These are phyloP conservation scores for Triticum timopheevii DNA, from an alignment of 176 grass and related monocot species.

Conservation along the genomic window DNA sequence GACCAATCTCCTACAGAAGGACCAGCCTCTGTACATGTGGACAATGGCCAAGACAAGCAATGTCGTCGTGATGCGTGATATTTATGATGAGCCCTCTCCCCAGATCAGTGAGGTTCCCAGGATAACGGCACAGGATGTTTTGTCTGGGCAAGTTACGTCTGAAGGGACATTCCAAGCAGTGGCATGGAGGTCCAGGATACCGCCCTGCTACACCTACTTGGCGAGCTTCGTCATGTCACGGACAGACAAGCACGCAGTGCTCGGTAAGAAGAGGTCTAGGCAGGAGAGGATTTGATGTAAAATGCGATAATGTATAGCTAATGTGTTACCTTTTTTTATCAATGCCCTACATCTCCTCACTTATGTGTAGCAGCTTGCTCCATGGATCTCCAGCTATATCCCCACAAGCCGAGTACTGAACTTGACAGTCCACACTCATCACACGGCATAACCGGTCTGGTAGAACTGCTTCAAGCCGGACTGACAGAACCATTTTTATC, in stretches of 20 bases:
- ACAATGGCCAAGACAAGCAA: not conserved
- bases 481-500: not conserved
- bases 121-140: not conserved
- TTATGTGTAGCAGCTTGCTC: not conserved
- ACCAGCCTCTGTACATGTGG: not conserved
- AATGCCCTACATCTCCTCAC: not conserved
- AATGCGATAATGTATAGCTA: not conserved
- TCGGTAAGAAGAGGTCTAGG: conserved; percentile 11
- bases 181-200: conserved; percentile 22
- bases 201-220: conserved; percentile 33
- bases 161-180: conserved; percentile 2
- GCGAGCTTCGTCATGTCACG: not conserved
- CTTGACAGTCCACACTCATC: not conserved
- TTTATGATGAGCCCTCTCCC: not conserved
- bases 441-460: not conserved
- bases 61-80: not conserved
- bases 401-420: not conserved
- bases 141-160: not conserved
- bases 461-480: not conserved
- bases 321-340: not conserved
- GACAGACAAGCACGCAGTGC: not conserved
- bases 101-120: not conserved
- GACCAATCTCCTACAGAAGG: not conserved
- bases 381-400: not conserved
- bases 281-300: not conserved